These are phyloP conservation scores for Serendipita indica DNA, from an alignment of 768 basidiomycete species.

Conservation along the genomic window DNA sequence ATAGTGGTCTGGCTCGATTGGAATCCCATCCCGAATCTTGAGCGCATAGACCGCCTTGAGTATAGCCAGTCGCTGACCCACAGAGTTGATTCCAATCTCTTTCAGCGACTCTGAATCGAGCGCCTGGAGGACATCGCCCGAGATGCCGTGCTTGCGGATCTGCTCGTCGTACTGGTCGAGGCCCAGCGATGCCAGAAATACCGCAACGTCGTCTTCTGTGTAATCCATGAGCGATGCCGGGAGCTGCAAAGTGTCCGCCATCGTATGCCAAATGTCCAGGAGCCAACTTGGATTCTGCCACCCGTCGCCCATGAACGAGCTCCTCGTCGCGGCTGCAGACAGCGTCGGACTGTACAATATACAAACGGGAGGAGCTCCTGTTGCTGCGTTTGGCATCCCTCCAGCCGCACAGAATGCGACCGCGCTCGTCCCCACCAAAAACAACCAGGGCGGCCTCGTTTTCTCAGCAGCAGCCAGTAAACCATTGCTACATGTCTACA, in stretches of 20 bases:
- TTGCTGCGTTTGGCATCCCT: constrained; percentile 84
- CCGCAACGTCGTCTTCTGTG: constrained; percentile 41
- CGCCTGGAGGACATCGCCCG: constrained; percentile 75
- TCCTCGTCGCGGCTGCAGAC: not conserved
- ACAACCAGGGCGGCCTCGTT: constrained; percentile 69
- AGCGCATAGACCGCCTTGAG: constrained; percentile 83
- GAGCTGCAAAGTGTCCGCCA: constrained; percentile 22
- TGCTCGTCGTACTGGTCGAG: constrained; percentile 73
- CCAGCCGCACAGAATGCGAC: constrained; percentile 48
- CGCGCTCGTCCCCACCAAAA: constrained; percentile 48
- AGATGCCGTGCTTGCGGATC: constrained; percentile 77
- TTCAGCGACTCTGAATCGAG: constrained; percentile 75
- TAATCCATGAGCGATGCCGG: constrained; percentile 35
- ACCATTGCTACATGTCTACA: constrained; percentile 76
- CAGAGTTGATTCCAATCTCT: constrained; percentile 71
- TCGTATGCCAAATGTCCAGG: constrained; percentile 10
- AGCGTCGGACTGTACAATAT: constrained; percentile 11
- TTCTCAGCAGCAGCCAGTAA: constrained; percentile 81
- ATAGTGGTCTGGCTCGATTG: constrained; percentile 72
- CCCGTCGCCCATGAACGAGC: not conserved
- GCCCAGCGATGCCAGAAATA: constrained; percentile 38
- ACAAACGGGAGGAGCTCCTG: constrained; percentile 42
- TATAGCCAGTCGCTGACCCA: constrained; percentile 84
- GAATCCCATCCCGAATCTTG: constrained; percentile 71
- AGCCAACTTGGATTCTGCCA: constrained; percentile 5